Base-by-base conservation (phyloP, 2,329 filamentous ascomycete species). In the Fonsecaea multimorphosa region DNA sequence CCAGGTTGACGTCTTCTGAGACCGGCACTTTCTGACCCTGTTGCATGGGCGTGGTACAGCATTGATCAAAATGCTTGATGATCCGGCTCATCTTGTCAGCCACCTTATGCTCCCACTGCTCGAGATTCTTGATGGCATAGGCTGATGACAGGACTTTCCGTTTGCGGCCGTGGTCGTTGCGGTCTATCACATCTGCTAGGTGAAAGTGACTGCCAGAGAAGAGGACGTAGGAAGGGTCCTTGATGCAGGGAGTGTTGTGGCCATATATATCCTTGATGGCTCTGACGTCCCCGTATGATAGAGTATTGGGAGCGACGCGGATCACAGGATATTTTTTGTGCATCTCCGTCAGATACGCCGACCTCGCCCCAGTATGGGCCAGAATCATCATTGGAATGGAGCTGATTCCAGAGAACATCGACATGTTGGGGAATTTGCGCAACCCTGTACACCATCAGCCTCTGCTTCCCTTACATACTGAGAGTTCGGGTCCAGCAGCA, bases 241-340 rank as follows among this genome's bases (percentile, higher is more conserved):
- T 65, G 29, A 65, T 72, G 46, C 76, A 78, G 36, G 70, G 73
- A 0, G 77, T 76, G 22, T 69, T 72, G 58, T 79, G 77, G 29
- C 77, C 77, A 46, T 79, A 80, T 32, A 79, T 78, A 65, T 79
- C 78, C 36, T 73, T 72, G 55, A 73, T 71, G 3, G 64, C 64
- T 14, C 53, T 29, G 6, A 36, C 16, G 24, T 58, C 59, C 1
- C 34, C 36, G 22, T 63, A 63, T 19, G 58, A 63, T 6, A 66
- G 60, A 5, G 64, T 54, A 29, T 62, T 66, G 3, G 64, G 64
- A 36, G 57, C 63, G 5, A 51, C 61, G 11, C 63, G 57, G 29
- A 65, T 59, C 34, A 65, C 63, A 29, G 63, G 57, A 78, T 92
- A 83, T 72, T 91, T 84, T n/a, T 83, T 82, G 74, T 95, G 91